These are phyloP conservation scores for Fusarium cicatricum DNA, from an alignment of 2,329 filamentous ascomycete species.

Conservation along the genomic window DNA sequence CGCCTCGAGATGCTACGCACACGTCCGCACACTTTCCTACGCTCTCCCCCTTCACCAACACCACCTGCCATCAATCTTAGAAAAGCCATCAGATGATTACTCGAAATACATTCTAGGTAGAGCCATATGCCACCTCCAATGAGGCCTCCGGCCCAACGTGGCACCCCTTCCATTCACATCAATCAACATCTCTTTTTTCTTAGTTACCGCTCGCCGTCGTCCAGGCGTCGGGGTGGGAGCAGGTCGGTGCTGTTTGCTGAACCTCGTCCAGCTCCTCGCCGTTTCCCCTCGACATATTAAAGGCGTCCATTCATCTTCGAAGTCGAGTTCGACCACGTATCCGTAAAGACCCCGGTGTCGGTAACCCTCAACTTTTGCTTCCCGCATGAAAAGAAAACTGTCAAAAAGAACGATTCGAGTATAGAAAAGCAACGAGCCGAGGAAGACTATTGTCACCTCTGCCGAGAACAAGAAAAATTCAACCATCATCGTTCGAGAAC, in stretches of 20 bases:
- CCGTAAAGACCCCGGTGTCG: conserved; percentile 31
- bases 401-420: conserved; percentile 31
- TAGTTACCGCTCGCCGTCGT: conserved; percentile 27
- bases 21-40: conserved; percentile 28
- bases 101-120: conserved; percentile 45
- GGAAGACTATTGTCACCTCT: conserved; percentile 5
- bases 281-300: conserved; percentile 34
- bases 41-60: conserved; percentile 37
- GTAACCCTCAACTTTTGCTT: conserved; percentile 41
- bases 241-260: conserved; percentile 29
- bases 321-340: conserved; percentile 32
- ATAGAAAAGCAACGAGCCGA: conserved; percentile 31
- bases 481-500: conserved; percentile 12
- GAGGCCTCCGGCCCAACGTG: conserved; percentile 23
- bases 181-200: conserved; percentile 33
- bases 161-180: conserved; percentile 27
- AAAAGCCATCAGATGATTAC: conserved; percentile 43
- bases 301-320: conserved; percentile 34
- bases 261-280: conserved; percentile 27
- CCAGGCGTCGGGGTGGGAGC: conserved; percentile 18
- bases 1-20: conserved; percentile 34
- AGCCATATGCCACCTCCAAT: conserved; percentile 32
- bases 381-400: conserved; percentile 28
- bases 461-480: conserved; percentile 16
- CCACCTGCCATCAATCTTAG: conserved; percentile 38